These are phyloP conservation scores for Pueraria montana DNA, from an alignment of 306 rosid genomes.

Conservation along the genomic window DNA sequence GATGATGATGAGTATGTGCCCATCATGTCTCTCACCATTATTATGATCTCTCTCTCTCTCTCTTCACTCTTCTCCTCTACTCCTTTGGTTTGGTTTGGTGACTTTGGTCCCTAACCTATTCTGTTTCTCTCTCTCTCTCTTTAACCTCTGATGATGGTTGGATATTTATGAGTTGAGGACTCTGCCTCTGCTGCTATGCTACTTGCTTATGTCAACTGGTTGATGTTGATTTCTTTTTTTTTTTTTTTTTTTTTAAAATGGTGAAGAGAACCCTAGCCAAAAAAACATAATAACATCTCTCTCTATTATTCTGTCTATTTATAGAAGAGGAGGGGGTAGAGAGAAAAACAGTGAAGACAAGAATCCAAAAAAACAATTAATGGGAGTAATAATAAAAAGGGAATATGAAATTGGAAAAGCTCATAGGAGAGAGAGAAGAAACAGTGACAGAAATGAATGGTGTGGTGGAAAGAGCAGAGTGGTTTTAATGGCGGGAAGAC, in stretches of 20 bases:
- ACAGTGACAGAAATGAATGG: slow-evolving; percentile 36
- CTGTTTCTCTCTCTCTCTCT: slow-evolving; percentile 6
- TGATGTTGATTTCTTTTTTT: slow-evolving; percentile 4
- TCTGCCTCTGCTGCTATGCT: background rate
- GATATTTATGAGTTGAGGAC: slow-evolving; percentile 35
- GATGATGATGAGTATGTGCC: slow-evolving; percentile 41
- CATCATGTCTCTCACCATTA: slow-evolving; percentile 56
- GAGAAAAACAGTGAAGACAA: background rate
- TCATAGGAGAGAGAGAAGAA: background rate
- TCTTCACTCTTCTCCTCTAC: background rate
- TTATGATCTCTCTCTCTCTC: too few relatives aligned
- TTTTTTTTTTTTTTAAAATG: slow-evolving; percentile 6
- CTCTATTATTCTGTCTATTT: slow-evolving; percentile 52
- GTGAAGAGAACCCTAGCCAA: slow-evolving; percentile 55
- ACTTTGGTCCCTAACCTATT: background rate
- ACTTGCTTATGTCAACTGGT: slow-evolving; percentile 37
- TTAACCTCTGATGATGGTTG: background rate
- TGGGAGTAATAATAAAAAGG: too few relatives aligned
- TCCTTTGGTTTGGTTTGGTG: background rate
- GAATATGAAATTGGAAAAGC: slow-evolving; percentile 3
- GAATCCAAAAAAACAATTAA: background rate
- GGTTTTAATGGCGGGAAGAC: slow-evolving; percentile 77
- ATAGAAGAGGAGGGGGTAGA: slow-evolving; percentile 42
- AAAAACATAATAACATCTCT: background rate
- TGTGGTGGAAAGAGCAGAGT: slow-evolving; percentile 52